Conservation (phyloP, 495 filamentous ascomycete species). For the Penicillium malachiteum region DNA sequence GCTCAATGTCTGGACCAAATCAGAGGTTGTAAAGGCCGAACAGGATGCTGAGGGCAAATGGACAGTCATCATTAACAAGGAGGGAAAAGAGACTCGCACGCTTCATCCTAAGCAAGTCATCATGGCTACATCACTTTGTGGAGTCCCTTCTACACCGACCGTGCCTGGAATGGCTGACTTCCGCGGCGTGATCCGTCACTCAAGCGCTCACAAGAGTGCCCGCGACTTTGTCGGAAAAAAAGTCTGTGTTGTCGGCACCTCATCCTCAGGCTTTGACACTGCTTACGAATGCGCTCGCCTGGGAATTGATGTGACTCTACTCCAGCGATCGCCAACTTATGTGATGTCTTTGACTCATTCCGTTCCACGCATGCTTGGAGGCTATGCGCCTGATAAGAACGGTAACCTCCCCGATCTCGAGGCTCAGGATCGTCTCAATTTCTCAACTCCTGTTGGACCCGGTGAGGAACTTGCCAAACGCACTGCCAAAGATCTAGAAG, state of each 20-base stretch:
- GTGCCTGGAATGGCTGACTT: slow-evolving; percentile 31
- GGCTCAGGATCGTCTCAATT: slow-evolving; percentile 12
- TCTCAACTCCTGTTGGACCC: slow-evolving; percentile 17
- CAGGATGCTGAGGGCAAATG: slow-evolving; percentile 49
- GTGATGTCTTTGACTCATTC: slow-evolving; percentile 47
- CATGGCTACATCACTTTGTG: slow-evolving; percentile 38
- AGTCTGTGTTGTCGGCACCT: slow-evolving; percentile 66
- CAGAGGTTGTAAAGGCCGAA: slow-evolving; percentile 44
- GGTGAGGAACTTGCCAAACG: slow-evolving; percentile 14
- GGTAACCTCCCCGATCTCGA: slow-evolving; percentile 10
- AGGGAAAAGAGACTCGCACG: slow-evolving; percentile 36
- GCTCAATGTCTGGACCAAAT: slow-evolving; percentile 64
- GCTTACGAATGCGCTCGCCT: slow-evolving; percentile 61
- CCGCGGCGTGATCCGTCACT: slow-evolving; percentile 38
- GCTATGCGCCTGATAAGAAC: slow-evolving; percentile 14
- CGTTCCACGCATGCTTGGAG: slow-evolving; percentile 20
- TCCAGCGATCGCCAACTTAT: slow-evolving; percentile 67
- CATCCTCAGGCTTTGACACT: slow-evolving; percentile 73
- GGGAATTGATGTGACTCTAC: slow-evolving; percentile 62
- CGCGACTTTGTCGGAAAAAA: slow-evolving; percentile 62
- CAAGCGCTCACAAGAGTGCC: slow-evolving; percentile 20
- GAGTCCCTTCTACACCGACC: slow-evolving; percentile 26
- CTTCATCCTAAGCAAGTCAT: slow-evolving; percentile 38
- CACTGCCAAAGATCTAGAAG: slow-evolving; percentile 13
- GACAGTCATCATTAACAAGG: slow-evolving; percentile 53